Conservation (phyloP, 1,284 basidiomycete species). For the Macrocystidia cucumis region DNA sequence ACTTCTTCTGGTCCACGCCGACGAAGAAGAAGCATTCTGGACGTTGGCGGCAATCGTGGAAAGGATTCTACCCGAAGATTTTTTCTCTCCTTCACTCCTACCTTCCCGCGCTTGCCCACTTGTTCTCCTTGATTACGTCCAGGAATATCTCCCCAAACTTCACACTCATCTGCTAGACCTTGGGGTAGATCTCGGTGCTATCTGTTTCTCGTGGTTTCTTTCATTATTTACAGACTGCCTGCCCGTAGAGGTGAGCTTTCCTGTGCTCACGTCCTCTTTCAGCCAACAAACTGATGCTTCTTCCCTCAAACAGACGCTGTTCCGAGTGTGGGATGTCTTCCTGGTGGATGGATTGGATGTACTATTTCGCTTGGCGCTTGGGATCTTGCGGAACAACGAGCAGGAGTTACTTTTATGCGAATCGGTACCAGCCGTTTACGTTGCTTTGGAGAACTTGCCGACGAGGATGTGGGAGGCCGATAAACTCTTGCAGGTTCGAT, state of each 20-base stretch:
- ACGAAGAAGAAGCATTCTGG: constrained; percentile 98
- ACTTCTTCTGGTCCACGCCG: constrained; percentile 84
- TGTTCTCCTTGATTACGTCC: constrained; percentile 84
- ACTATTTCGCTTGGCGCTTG: constrained; percentile 85
- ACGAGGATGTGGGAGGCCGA: constrained; percentile 91
- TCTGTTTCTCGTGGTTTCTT: constrained; percentile 98
- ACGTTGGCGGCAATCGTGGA: constrained; percentile 87
- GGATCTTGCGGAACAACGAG: constrained; percentile 81
- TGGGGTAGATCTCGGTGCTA: constrained; percentile 86
- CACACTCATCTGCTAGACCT: constrained; percentile 71
- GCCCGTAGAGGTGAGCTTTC: constrained; percentile 86
- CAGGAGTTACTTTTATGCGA: constrained; percentile 75
- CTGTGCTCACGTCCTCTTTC: too few relatives aligned
- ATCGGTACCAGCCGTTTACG: constrained; percentile 82
- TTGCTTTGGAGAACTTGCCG: constrained; percentile 79
- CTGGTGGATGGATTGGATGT: constrained; percentile 91
- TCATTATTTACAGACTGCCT: constrained; percentile 95
- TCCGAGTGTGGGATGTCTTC: constrained; percentile 93
- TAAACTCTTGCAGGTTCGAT: constrained; percentile 73
- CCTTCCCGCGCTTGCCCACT: constrained; percentile 92
- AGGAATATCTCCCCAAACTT: constrained; percentile 70
- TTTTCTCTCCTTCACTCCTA: constrained; percentile 77
- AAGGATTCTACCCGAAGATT: constrained; percentile 74
- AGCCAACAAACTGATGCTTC: neutral
- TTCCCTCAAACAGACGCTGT: constrained; percentile 55